Percentiles rank a stretch among this genome's conserved stretches.
Evolutionary conservation across 179 eudicot genomes (phyloP).

Genomic region (Beta lomatogona): DNA sequence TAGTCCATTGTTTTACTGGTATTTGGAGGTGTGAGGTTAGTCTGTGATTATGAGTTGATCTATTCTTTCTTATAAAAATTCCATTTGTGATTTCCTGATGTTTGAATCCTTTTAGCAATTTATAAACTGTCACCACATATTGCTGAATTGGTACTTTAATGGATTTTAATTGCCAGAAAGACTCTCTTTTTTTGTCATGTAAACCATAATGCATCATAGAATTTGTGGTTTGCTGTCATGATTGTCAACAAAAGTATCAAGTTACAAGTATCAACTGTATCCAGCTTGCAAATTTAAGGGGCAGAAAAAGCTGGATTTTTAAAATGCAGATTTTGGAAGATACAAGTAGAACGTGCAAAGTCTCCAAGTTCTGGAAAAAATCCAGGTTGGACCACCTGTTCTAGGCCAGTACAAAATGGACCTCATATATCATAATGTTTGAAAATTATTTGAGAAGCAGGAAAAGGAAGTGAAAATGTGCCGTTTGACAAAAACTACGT

Average conservation of each 20-base stretch:
- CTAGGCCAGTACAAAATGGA: background rate
- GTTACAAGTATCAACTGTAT: slow-evolving; percentile 6
- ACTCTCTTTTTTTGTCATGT: background rate
- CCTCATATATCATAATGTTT: background rate
- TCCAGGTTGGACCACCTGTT: slow-evolving; percentile 7
- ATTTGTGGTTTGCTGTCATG: background rate
- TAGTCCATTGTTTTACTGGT: slow-evolving; percentile 11
- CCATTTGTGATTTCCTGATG: slow-evolving; percentile 12
- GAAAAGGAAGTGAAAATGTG: too few relatives aligned
- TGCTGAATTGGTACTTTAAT: background rate
- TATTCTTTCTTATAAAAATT: background rate
- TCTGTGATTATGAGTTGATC: background rate
- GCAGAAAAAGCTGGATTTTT: background rate
- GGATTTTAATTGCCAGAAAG: background rate
- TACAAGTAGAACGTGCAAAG: background rate
- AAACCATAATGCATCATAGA: background rate
- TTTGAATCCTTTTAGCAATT: background rate
- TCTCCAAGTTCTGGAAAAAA: background rate
- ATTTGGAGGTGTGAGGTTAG: background rate
- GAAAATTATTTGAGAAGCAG: too few relatives aligned
- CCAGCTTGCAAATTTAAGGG: slow-evolving; percentile 12
- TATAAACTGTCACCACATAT: background rate
- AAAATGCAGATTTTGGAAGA: background rate
- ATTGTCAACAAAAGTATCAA: background rate
- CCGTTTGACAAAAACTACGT: too few relatives aligned